Evolutionary conservation across 768 basidiomycete genomes (phyloP).

Genomic region (Mycena epipterygia): DNA sequence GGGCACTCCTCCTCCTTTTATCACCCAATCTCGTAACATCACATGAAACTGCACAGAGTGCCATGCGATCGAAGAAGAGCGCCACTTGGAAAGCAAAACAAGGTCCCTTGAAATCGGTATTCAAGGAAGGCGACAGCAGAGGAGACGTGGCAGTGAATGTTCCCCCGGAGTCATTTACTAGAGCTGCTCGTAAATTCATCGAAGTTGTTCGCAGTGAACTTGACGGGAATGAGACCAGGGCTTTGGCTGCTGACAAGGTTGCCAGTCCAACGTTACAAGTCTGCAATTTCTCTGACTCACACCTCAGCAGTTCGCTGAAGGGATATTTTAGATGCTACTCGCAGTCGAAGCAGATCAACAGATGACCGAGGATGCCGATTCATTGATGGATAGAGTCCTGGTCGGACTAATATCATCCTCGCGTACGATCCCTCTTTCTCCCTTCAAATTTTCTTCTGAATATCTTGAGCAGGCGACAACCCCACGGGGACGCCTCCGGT

Average conservation of each 20-base stretch:
- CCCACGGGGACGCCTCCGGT: constrained; percentile 56
- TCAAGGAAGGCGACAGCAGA: constrained; percentile 61
- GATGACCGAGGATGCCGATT: constrained; percentile 69
- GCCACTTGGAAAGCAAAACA: constrained; percentile 86
- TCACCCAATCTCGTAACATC: constrained; percentile 67
- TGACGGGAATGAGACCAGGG: constrained; percentile 80
- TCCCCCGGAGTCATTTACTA: constrained; percentile 64
- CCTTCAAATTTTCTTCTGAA: not conserved
- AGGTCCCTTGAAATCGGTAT: constrained; percentile 85
- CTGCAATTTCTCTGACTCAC: constrained; percentile 32
- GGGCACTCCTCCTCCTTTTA: constrained; percentile 84
- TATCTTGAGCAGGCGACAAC: constrained; percentile 53
- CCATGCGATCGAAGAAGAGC: constrained; percentile 88
- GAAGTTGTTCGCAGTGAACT: constrained; percentile 64
- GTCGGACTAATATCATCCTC: constrained; percentile 79
- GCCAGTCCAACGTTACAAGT: constrained; percentile 86
- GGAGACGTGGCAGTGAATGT: constrained; percentile 41
- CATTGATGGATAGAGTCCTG: constrained; percentile 86
- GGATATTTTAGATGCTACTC: constrained; percentile 73
- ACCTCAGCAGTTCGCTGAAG: not conserved
- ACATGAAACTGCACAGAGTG: constrained; percentile 52
- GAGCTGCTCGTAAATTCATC: constrained; percentile 62
- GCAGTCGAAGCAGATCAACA: constrained; percentile 84
- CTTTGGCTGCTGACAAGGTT: constrained; percentile 80
- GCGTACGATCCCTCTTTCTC: constrained; percentile 58